A percentile compares a stretch with the other conserved stretches of the same genome.
phyloP scores from a whole-genome alignment of 2,329 filamentous ascomycete genomes.

The Mycosphaerelloides madeirae region DNA sequence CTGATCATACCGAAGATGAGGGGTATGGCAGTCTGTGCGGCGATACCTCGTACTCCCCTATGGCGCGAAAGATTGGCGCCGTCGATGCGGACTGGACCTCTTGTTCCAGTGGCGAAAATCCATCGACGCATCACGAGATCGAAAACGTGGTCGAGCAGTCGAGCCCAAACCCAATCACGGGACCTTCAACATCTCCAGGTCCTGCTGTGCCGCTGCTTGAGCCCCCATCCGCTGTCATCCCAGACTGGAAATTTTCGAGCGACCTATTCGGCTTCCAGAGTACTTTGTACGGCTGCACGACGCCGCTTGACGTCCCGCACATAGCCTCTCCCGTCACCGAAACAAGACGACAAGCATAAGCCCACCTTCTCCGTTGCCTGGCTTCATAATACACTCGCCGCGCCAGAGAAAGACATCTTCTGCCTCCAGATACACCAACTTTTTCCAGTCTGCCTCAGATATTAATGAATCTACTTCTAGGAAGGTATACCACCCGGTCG shows the following conservation, averaged over 20 bases:
- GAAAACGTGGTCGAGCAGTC: background rate
- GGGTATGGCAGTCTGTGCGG: too few species aligned
- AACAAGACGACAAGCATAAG: slow-evolving; percentile 3
- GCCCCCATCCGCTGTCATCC: background rate
- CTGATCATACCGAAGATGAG: too few species aligned
- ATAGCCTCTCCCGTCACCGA: background rate
- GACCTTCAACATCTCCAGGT: background rate
- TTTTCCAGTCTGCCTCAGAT: background rate
- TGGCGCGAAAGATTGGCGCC: too few species aligned
- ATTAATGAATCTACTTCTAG: background rate
- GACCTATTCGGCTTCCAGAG: background rate
- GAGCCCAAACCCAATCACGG: background rate
- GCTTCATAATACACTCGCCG: slow-evolving; percentile 2
- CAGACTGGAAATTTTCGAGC: background rate
- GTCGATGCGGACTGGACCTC: too few species aligned
- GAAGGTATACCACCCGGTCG: slow-evolving; percentile 5
- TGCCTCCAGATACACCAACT: background rate
- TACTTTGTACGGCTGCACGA: too few species aligned
- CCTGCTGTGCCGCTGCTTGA: background rate
- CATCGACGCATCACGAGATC: too few species aligned
- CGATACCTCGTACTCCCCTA: too few species aligned
- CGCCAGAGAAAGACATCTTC: slow-evolving; percentile 1
- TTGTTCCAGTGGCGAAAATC: too few species aligned
- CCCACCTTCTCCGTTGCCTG: slow-evolving; percentile 1
- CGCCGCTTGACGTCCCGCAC: background rate